Percentiles rank a stretch among this genome's conserved stretches.
These are phyloP conservation scores for Pythium folliculosum DNA, from an alignment of 352 stramenopile species.

Conservation along the genomic window DNA sequence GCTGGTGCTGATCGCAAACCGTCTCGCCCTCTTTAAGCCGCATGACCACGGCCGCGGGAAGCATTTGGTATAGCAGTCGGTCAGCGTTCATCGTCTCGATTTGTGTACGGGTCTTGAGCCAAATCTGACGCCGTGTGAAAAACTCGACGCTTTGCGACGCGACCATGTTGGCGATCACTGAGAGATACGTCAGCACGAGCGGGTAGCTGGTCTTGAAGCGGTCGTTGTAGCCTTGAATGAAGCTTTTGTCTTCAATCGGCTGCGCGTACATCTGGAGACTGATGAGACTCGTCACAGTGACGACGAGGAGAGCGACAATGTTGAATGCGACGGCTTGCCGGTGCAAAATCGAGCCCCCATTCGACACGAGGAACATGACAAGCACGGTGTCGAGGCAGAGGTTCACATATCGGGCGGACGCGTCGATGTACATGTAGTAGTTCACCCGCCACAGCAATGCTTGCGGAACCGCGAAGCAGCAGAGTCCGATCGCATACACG, in stretches of 20 bases:
- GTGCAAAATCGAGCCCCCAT: conserved; percentile 76
- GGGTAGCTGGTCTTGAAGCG: conserved; percentile 84
- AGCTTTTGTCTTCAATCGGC: conserved; percentile 23
- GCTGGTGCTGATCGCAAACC: conserved; percentile 84
- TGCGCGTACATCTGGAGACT: conserved; percentile 55
- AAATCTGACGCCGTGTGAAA: conserved; percentile 82
- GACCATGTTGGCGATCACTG: conserved; percentile 77
- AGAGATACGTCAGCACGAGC: conserved; percentile 80
- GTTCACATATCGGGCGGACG: conserved; percentile 70
- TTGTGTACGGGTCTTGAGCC: conserved; percentile 83
- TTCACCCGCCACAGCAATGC: conserved; percentile 61
- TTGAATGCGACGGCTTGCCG: conserved; percentile 73
- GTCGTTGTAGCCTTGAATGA: conserved; percentile 55
- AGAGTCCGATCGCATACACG: conserved; percentile 60
- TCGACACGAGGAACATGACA: conserved; percentile 85
- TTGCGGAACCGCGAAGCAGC: conserved; percentile 50
- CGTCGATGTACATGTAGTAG: conserved; percentile 57
- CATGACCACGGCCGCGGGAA: conserved; percentile 82
- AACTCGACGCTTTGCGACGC: conserved; percentile 81
- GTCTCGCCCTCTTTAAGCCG: conserved; percentile 83
- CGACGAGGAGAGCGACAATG: conserved; percentile 48
- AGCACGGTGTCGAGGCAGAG: conserved; percentile 80
- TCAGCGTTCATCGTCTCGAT: conserved; percentile 86
- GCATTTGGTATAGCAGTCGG: conserved; percentile 85
- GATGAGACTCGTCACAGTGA: conserved; percentile 44